phyloP scores from a whole-genome alignment of 371 early-diverging fungal genomes.

The Mucor saturninus region DNA sequence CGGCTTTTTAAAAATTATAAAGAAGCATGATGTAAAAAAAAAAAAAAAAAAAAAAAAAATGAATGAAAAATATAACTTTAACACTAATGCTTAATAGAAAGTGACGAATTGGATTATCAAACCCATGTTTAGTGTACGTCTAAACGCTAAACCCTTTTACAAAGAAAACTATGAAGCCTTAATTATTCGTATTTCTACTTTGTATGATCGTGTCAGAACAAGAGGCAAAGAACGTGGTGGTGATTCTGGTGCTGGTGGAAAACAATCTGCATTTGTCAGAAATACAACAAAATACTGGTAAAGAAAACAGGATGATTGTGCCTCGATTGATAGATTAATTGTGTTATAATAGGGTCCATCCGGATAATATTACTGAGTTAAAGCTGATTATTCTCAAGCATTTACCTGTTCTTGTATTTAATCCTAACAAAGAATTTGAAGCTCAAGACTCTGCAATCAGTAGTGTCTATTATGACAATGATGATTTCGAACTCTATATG shows the following conservation, averaged over 20 bases:
- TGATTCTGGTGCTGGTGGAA: conserved; percentile 53
- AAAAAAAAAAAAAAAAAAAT: not conserved
- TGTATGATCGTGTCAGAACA: conserved; percentile 90
- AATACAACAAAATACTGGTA: conserved; percentile 96
- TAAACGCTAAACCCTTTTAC: conserved; percentile 89
- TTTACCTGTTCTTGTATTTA: conserved; percentile 97
- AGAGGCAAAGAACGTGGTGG: conserved; percentile 73
- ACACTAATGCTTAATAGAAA: conserved; percentile 53
- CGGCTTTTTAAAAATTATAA: conserved; percentile 93
- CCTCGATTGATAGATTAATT: not conserved
- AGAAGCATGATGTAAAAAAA: conserved; percentile 86
- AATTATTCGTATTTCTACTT: conserved; percentile 85
- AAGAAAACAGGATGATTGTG: not conserved
- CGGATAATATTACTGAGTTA: conserved; percentile 97
- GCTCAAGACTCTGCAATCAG: conserved; percentile 90
- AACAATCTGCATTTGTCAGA: conserved; percentile 76
- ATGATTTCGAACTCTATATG: conserved; percentile 89
- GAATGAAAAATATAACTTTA: too few relatives aligned
- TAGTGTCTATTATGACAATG: conserved; percentile 97
- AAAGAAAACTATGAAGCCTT: conserved; percentile 91
- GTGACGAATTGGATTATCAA: conserved; percentile 85
- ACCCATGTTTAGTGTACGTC: conserved; percentile 85
- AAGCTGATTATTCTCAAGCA: conserved; percentile 93
- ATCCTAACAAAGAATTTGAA: conserved; percentile 76
- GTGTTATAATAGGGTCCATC: conserved; percentile 77